Base-by-base conservation (phyloP, 2,329 filamentous ascomycete genomes). In the Pseudopithomyces chartarum region DNA sequence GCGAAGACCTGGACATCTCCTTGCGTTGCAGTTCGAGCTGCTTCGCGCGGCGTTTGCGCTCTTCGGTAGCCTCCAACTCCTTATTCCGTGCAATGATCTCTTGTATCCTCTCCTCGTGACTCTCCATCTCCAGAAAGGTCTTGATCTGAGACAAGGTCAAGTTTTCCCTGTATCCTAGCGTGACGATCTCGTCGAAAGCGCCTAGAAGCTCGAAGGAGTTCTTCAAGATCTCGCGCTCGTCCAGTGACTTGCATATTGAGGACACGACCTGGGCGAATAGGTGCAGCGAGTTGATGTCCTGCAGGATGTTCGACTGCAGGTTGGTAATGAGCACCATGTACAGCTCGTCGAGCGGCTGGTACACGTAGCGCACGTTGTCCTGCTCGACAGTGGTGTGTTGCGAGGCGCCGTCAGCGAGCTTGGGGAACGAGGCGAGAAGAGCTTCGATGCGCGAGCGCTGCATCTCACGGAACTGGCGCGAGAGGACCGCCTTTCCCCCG, bases 281-380 rank as follows among this genome's bases (percentile, higher is more conserved):
- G 78, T 99, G 96, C 58, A 99, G 86, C 57, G 95, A 97, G 80
- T 98, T 95, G 78, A 99, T 99, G 79, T 99, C 95, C 81, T 99
- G 95, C 50, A 99, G 85, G 67, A 99, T 99, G 80, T 99, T 99
- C 78, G 94, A 98, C 83, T 98, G 95, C 70, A 92, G 90, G 84
- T 99, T 99, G 78, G 96, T 99, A 80, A 99, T 98, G 73, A 99
- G 87, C 65, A 99, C 94, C 87, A 99, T 98, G 85, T 99, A 99
- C 63, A 99, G 88, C 82, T 99, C 96, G 80, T 99, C 96, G 63
- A 99, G 85, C 58, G 95, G 96, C 78, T 99, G 95, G 83, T 99
- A 99, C 57, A 99, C 95, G 76, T 97, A 99, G 81, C 95, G 94
- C 73, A 99, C 95, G 82, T 97, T 98, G 82, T 99, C 96, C 80